These are phyloP conservation scores for Phaeosphaeriaceae sp. DNA, from an alignment of 2,329 filamentous ascomycete species.

Conservation along the genomic window DNA sequence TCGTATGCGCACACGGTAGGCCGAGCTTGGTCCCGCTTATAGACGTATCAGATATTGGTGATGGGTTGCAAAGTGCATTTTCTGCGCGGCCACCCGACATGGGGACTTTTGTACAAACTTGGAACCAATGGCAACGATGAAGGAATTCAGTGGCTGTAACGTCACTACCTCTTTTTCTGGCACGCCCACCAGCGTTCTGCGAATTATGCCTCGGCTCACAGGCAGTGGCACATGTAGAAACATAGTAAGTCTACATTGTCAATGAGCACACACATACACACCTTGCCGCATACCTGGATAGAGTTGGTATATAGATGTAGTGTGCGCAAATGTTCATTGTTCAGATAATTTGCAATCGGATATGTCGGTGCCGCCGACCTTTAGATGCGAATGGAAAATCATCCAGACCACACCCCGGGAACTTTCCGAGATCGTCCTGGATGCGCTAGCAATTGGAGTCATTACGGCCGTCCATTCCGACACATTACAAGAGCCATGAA, in stretches of 20 bases:
- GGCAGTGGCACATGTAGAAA: too few species aligned
- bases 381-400: neutral
- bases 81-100: neutral
- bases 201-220: too few species aligned
- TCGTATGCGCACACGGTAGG: conserved; percentile 82
- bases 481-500: neutral
- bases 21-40: conserved; percentile 59
- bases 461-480: neutral
- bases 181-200: neutral
- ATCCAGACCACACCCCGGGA: neutral
- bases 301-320: too few species aligned
- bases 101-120: conserved; percentile 5
- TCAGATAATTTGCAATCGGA: too few species aligned
- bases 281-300: too few species aligned
- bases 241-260: too few species aligned
- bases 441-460: neutral
- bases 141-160: too few species aligned
- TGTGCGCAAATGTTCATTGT: too few species aligned
- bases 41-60: conserved; percentile 23
- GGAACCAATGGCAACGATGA: conserved; percentile 16
- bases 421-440: neutral
- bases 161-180: neutral
- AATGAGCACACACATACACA: too few species aligned
- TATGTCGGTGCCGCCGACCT: too few species aligned
- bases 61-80: neutral